Evolutionary conservation across 176 grass and related monocot species (phyloP).

Genomic region (Aegilops longissima): DNA sequence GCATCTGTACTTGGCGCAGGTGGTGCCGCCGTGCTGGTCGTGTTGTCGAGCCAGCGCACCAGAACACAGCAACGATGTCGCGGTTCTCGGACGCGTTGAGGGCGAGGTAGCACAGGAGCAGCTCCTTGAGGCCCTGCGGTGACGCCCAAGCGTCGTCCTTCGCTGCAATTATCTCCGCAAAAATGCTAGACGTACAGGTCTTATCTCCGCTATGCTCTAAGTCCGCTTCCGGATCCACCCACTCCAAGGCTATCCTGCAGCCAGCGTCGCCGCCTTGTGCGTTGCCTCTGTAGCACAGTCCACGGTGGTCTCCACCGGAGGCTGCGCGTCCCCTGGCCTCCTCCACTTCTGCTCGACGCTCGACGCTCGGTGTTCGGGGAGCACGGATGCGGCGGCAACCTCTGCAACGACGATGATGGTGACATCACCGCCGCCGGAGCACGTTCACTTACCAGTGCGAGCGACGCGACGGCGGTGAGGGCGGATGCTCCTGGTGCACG

Average conservation of each 20-base stretch:
- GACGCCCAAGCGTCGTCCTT: slow-evolving; percentile 38
- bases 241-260: slow-evolving; percentile 53
- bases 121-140: slow-evolving; percentile 49
- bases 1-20: background rate
- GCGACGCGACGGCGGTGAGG: no score
- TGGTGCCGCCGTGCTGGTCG: background rate
- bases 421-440: background rate
- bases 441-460: background rate
- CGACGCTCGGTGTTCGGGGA: background rate
- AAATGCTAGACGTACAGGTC: no score
- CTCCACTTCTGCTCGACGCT: background rate
- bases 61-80: slow-evolving; percentile 69
- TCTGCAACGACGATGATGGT: no score
- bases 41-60: slow-evolving; percentile 43
- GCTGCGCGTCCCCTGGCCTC: background rate
- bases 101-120: slow-evolving; percentile 57
- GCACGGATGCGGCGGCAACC: no score
- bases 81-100: slow-evolving; percentile 66
- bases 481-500: no score
- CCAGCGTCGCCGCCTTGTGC: background rate
- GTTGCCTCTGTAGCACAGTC: background rate
- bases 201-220: slow-evolving; percentile 51
- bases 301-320: background rate
- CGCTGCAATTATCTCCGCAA: slow-evolving; percentile 58
- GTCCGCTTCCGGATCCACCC: slow-evolving; percentile 58